Conservation (phyloP, 2,329 filamentous ascomycete species). For the Trichoderma atroviride region DNA sequence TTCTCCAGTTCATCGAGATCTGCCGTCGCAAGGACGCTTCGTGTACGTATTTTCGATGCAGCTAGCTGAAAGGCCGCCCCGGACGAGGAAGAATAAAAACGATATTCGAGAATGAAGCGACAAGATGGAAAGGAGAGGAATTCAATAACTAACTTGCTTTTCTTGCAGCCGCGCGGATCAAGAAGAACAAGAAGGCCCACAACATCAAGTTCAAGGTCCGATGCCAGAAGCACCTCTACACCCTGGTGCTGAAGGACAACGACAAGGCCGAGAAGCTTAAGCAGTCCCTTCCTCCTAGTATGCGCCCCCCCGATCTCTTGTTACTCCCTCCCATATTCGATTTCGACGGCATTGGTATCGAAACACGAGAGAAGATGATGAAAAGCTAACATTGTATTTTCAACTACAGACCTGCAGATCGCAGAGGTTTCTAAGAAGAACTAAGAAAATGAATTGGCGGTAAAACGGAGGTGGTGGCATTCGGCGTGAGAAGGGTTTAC, state of each 20-base stretch:
- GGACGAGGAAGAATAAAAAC: constrained; percentile 3
- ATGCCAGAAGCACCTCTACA: constrained; percentile 96
- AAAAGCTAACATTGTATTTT: not conserved
- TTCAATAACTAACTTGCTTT: constrained; percentile 38
- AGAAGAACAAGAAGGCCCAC: constrained; percentile 89
- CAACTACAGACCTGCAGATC: constrained; percentile 51
- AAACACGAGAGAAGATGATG: constrained; percentile 23
- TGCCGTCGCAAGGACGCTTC: constrained; percentile 99
- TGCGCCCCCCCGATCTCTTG: constrained; percentile 43
- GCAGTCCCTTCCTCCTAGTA: constrained; percentile 98
- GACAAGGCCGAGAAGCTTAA: constrained; percentile 99
- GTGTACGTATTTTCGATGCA: constrained; percentile 67
- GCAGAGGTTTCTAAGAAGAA: constrained; percentile 60
- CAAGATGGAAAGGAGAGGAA: constrained; percentile 14
- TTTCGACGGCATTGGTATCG: not conserved
- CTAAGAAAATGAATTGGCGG: constrained; percentile 36
- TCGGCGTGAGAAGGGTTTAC: constrained; percentile 39
- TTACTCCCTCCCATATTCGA: constrained; percentile 11
- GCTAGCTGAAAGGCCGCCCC: constrained; percentile 5
- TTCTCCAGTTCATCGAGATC: constrained; percentile 96
- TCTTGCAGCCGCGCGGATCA: constrained; percentile 77
- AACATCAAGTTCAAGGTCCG: constrained; percentile 99
- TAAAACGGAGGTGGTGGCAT: constrained; percentile 33
- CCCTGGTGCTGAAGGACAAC: constrained; percentile 94
- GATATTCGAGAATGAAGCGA: not conserved